Evolutionary conservation across 139 green algal species (phyloP).

Genomic region (Microglena sp.): DNA sequence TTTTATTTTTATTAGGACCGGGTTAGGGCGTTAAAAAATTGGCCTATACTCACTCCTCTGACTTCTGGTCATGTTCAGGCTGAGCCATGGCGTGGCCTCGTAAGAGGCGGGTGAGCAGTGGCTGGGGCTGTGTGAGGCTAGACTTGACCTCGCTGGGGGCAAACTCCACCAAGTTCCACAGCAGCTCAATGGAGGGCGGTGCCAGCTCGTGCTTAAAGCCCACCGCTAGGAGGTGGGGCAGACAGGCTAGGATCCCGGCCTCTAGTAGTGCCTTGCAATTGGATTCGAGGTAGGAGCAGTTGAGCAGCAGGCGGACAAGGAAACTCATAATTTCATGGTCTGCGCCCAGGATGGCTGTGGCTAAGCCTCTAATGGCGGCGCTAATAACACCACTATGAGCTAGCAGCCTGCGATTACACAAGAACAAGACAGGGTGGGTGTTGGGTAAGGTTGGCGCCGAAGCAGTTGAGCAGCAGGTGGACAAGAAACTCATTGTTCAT

Average conservation of each 20-base stretch:
- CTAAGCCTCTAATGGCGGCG: conserved; percentile 14
- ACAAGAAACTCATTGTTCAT: conserved; percentile 6
- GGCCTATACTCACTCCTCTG: no score
- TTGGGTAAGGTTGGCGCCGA: neutral
- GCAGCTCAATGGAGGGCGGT: conserved; percentile 15
- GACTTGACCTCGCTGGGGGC: neutral
- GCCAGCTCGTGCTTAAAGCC: conserved; percentile 11
- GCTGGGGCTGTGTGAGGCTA: conserved; percentile 4
- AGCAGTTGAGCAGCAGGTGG: conserved; percentile 10
- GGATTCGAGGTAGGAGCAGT: conserved; percentile 19
- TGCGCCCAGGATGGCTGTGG: neutral
- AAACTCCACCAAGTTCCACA: conserved; percentile 32
- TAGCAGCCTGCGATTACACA: conserved; percentile 27
- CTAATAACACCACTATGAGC: conserved; percentile 14
- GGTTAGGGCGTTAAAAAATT: no score
- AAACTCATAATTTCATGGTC: conserved; percentile 7
- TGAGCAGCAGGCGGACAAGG: conserved; percentile 2
- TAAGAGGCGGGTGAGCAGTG: no score
- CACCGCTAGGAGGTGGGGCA: conserved; percentile 15
- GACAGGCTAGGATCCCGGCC: conserved; percentile 14
- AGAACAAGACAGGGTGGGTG: neutral
- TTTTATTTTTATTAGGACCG: no score
- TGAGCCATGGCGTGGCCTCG: no score
- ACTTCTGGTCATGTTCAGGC: no score
- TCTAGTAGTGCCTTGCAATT: conserved; percentile 18